These are phyloP conservation scores for Ceratobasidium papillatum DNA, from an alignment of 1,284 basidiomycete species.

Conservation along the genomic window DNA sequence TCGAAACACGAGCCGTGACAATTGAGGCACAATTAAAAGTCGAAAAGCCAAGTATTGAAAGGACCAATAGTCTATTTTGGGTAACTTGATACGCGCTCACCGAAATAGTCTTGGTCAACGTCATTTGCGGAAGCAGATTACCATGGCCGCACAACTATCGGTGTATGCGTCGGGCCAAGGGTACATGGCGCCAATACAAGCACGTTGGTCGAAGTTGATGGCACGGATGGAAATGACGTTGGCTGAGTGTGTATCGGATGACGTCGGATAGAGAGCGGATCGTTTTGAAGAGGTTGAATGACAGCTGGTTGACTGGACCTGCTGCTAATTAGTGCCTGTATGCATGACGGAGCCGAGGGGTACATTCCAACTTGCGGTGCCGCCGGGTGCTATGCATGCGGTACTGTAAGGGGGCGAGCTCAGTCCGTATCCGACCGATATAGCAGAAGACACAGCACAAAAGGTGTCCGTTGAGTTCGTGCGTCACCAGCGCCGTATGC, in stretches of 20 bases:
- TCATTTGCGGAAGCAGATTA: background rate
- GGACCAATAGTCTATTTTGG: background rate
- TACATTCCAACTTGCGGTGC: background rate
- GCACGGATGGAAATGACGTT: background rate
- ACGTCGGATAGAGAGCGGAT: background rate
- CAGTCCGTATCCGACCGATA: conserved; percentile 1
- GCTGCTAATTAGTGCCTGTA: background rate
- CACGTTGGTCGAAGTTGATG: background rate
- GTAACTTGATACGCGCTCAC: conserved; percentile 5
- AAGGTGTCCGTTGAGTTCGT: background rate
- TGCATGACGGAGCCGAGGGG: background rate
- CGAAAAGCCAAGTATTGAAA: background rate
- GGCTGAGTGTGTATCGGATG: background rate
- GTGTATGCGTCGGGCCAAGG: background rate
- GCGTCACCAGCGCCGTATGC: background rate
- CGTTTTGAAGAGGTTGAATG: background rate
- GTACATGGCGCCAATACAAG: background rate
- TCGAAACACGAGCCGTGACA: background rate
- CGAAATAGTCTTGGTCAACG: conserved; percentile 1
- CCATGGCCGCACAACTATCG: background rate
- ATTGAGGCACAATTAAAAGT: background rate
- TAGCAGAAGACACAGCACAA: background rate
- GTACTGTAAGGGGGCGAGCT: background rate
- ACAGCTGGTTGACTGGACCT: background rate
- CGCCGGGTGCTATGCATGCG: background rate